Evolutionary conservation across 805 yeast species (phyloP), one percentile per base, ranked within the genome.

Genomic region (Yarrowia phangngaensis): DNA sequence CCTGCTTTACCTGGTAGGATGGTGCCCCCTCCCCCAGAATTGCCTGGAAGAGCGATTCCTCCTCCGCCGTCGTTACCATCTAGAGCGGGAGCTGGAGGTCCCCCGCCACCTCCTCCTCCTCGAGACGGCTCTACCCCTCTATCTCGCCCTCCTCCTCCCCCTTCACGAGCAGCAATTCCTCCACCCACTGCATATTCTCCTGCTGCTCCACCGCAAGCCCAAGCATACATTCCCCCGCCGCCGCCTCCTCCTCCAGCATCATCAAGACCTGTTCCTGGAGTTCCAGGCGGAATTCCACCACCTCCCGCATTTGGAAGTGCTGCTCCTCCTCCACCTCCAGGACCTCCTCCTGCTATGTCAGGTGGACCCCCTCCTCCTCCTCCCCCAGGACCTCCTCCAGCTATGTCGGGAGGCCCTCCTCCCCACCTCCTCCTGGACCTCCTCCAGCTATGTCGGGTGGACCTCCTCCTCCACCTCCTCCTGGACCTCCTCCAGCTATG

Each of bases 21-120:
- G 8, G 19, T 50, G 9, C 53, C 60, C 12, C 45, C 51, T 24
- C 48, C 36, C 6, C 52, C 55, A 28, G 45, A 36, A 6, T 12
- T 58, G 17, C 53, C 60, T 22, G 56, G 56, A 26, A 58, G 59
- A 20, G 58, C 60, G 3, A 38, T 50, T 13, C 51, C 56, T 1
- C 49, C 55, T 14, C 50, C 57, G n/a, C 56, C 59, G 13, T 53
- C 58, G 20, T 9, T 22, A 9, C 47, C 55, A 14, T 55, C 57
- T 13, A 30, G 27, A 1, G 47, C 43, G 47, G 47, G 24, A 4
- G 35, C 17, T 8, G 51, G 40, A 8, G 35, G 54, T 20, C 50
- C 54, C 9, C 70, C 72, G 5, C 74, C 73, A 11, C 69, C 75
- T 2, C 71, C 72, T 3, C 71, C 72, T 6, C 51, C 60, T 6